Conservation (phyloP, 2,329 filamentous ascomycete species). For the Phialophora chinensis region DNA sequence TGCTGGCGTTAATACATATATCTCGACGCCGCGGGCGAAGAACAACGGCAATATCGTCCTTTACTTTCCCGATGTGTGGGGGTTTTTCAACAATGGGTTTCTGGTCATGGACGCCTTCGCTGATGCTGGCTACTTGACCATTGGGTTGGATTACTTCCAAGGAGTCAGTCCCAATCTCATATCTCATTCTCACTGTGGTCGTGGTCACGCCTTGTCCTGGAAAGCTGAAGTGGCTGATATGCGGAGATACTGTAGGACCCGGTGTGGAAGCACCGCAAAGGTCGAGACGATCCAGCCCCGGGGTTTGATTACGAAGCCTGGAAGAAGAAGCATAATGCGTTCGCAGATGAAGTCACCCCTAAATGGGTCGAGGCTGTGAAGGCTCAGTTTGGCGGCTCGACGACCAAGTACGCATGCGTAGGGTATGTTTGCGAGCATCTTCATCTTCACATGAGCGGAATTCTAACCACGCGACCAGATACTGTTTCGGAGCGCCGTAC, state of each 20-base stretch:
- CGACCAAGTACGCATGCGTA: constrained; percentile 34
- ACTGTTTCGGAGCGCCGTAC: constrained; percentile 50
- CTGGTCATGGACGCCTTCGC: constrained; percentile 57
- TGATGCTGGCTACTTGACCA: constrained; percentile 51
- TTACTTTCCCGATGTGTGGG: constrained; percentile 56
- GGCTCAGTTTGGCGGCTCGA: constrained; percentile 44
- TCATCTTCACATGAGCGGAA: not conserved
- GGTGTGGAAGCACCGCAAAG: constrained; percentile 50
- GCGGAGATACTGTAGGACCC: constrained; percentile 46
- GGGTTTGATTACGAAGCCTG: constrained; percentile 58
- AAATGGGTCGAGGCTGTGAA: constrained; percentile 52
- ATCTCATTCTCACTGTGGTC: not conserved
- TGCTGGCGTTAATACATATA: constrained; percentile 49
- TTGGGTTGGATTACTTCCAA: constrained; percentile 56
- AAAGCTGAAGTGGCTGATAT: not conserved
- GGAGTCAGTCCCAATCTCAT: constrained; percentile 43
- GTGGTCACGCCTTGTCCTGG: not conserved
- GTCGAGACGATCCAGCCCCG: constrained; percentile 43
- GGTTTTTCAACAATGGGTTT: constrained; percentile 52
- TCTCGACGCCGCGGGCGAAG: constrained; percentile 42
- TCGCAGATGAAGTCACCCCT: constrained; percentile 53
- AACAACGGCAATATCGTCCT: constrained; percentile 53
- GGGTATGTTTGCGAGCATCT: constrained; percentile 20
- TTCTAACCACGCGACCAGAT: constrained; percentile 20
- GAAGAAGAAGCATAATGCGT: constrained; percentile 54